Evolutionary conservation across 169 alveolate species (phyloP).

Genomic region (Amoebophrya sp.): DNA sequence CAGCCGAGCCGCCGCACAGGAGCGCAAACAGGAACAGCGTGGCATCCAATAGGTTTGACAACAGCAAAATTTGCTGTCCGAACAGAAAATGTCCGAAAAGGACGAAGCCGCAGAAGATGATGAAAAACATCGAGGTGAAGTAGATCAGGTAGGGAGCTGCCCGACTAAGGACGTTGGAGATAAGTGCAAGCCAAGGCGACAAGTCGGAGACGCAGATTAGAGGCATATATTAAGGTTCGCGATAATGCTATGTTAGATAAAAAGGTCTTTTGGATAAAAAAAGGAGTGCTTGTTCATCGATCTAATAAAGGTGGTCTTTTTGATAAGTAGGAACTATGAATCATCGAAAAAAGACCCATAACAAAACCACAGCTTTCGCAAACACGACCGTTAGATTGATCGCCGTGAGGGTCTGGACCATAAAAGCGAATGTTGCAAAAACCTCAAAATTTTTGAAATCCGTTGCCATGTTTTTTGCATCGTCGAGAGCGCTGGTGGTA

Average conservation of each 20-base stretch:
- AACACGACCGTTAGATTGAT: constrained; percentile 11
- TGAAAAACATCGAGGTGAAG: not conserved
- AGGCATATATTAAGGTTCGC: too few relatives aligned
- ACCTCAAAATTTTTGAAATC: not conserved
- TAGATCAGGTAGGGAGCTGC: not conserved
- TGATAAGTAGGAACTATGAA: too few relatives aligned
- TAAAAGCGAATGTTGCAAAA: not conserved
- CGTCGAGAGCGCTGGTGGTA: not conserved
- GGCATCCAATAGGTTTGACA: not conserved
- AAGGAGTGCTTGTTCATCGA: too few relatives aligned
- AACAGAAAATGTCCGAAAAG: not conserved
- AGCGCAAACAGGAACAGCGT: not conserved
- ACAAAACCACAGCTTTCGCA: not conserved
- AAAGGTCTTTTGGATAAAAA: too few relatives aligned
- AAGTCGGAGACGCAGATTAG: too few relatives aligned
- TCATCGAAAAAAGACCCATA: too few relatives aligned
- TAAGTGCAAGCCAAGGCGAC: not conserved
- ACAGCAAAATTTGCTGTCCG: not conserved
- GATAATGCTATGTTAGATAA: too few relatives aligned
- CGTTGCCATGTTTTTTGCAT: not conserved
- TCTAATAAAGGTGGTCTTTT: too few relatives aligned
- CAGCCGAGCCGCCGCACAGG: not conserved
- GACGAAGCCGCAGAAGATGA: not conserved
- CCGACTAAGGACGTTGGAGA: not conserved
- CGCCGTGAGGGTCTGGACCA: constrained; percentile 3